Evolutionary conservation across 2,329 filamentous ascomycete genomes (phyloP).

Genomic region (Cladosporium halotolerans): DNA sequence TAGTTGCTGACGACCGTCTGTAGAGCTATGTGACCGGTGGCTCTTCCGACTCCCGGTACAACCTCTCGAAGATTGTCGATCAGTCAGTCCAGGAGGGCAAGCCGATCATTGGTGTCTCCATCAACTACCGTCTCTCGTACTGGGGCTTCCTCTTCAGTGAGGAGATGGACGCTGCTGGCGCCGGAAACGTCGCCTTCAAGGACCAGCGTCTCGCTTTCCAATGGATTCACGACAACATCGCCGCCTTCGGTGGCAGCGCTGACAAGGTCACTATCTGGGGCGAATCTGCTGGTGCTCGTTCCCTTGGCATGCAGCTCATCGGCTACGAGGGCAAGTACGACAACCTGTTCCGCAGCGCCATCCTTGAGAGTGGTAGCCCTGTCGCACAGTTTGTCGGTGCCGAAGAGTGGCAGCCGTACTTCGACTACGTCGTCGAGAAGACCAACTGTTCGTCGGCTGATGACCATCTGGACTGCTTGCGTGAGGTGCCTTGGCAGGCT

Average conservation of each 20-base stretch:
- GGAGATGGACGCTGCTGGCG: slow-evolving; percentile 3
- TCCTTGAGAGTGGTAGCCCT: slow-evolving; percentile 33
- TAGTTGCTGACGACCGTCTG: not conserved
- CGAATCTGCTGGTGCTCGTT: slow-evolving; percentile 55
- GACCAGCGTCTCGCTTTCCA: slow-evolving; percentile 17
- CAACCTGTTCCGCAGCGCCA: slow-evolving; percentile 37
- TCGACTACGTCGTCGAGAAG: slow-evolving; percentile 52
- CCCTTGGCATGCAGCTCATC: slow-evolving; percentile 25
- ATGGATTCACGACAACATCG: slow-evolving; percentile 41
- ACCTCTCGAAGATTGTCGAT: slow-evolving; percentile 55
- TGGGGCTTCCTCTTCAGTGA: slow-evolving; percentile 9
- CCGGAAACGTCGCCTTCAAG: slow-evolving; percentile 26
- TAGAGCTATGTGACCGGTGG: slow-evolving; percentile 5
- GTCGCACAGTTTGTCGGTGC: slow-evolving; percentile 1
- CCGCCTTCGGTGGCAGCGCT: slow-evolving; percentile 61
- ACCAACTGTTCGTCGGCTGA: slow-evolving; percentile 51
- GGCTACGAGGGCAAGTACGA: slow-evolving; percentile 35
- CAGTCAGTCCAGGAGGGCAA: slow-evolving; percentile 50
- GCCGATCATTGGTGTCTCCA: slow-evolving; percentile 51
- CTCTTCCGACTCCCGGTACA: slow-evolving; percentile 41
- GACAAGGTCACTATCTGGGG: slow-evolving; percentile 73
- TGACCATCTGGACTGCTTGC: slow-evolving; percentile 60
- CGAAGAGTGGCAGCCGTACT: slow-evolving; percentile 46
- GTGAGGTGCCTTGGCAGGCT: slow-evolving; percentile 31
- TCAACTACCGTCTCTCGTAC: slow-evolving; percentile 52